These are phyloP conservation scores for Debaryomyces hansenii DNA, from an alignment of 805 yeast species.

Conservation along the genomic window DNA sequence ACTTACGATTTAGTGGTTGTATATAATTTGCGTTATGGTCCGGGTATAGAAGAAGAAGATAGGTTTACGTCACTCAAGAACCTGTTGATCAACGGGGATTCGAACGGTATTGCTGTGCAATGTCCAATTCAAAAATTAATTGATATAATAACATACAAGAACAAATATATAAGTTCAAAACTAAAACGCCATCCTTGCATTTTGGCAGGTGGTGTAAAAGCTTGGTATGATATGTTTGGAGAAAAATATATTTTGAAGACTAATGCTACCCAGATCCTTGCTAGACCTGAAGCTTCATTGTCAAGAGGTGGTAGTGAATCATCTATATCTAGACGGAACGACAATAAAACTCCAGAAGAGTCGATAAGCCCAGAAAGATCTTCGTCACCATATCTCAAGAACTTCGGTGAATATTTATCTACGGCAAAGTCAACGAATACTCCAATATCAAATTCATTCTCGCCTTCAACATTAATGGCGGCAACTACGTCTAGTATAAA, in stretches of 20 bases:
- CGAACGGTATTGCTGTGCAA: slow-evolving; percentile 40
- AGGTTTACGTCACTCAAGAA: slow-evolving; percentile 37
- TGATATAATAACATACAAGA: slow-evolving; percentile 29
- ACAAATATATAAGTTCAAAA: slow-evolving; percentile 33
- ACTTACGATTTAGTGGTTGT: slow-evolving; percentile 63
- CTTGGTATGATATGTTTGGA: slow-evolving; percentile 35
- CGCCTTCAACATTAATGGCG: background rate
- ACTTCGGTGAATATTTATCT: slow-evolving; percentile 30
- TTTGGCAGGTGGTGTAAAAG: slow-evolving; percentile 37
- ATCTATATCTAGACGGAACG: slow-evolving; percentile 3
- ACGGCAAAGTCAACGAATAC: slow-evolving; percentile 22
- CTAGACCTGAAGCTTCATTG: slow-evolving; percentile 19
- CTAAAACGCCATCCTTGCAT: slow-evolving; percentile 31
- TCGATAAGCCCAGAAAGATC: background rate
- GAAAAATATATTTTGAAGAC: slow-evolving; percentile 19
- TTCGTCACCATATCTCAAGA: slow-evolving; percentile 26
- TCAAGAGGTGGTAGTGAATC: slow-evolving; percentile 12
- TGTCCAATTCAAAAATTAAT: slow-evolving; percentile 60
- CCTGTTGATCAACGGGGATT: slow-evolving; percentile 32
- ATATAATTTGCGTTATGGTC: slow-evolving; percentile 52
- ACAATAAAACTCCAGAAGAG: slow-evolving; percentile 5
- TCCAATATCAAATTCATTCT: slow-evolving; percentile 18
- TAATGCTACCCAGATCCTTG: slow-evolving; percentile 8
- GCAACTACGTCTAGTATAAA: background rate
- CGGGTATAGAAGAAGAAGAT: slow-evolving; percentile 17